phyloP scores from a whole-genome alignment of 176 grass and related monocot genomes.

The Lolium perenne region DNA sequence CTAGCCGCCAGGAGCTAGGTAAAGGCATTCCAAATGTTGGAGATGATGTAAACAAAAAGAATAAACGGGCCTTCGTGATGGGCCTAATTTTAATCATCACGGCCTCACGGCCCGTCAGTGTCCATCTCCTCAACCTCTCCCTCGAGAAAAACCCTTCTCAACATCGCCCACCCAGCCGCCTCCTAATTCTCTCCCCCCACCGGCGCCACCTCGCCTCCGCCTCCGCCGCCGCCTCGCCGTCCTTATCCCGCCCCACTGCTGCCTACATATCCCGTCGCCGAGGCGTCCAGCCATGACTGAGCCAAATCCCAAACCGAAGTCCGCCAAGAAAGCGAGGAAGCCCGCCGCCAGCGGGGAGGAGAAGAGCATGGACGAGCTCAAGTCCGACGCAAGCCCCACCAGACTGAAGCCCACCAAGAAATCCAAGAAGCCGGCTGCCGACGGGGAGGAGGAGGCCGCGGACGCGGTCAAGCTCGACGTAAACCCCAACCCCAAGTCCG shows the following conservation, averaged over 20 bases:
- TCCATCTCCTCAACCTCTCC: not conserved
- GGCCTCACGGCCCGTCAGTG: not conserved
- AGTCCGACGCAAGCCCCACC: constrained; percentile 63
- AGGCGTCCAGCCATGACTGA: constrained; percentile 40
- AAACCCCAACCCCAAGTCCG: not conserved
- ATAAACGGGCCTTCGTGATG: not conserved
- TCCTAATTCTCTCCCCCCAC: not conserved
- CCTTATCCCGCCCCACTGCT: not conserved
- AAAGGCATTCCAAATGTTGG: too few relatives aligned
- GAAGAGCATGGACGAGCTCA: constrained; percentile 49
- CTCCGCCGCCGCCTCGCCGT: constrained; percentile 4
- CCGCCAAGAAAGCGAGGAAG: constrained; percentile 49
- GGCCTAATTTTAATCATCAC: not conserved
- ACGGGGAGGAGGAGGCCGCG: constrained; percentile 33
- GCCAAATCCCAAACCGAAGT: constrained; percentile 29
- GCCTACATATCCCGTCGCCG: not conserved
- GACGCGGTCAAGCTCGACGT: constrained; percentile 24
- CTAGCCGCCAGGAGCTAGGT: too few relatives aligned
- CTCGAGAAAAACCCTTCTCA: constrained; percentile 9
- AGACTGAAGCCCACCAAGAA: constrained; percentile 46
- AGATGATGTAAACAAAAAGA: not conserved
- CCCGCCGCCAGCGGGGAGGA: constrained; percentile 22
- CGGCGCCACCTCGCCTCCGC: not conserved
- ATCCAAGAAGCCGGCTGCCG: constrained; percentile 37
- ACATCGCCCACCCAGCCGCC: not conserved